A percentile compares a stretch with the other conserved stretches of the same genome.
Conservation (phyloP, 2,329 filamentous ascomycete species). For the Fusarium coffeatum region DNA sequence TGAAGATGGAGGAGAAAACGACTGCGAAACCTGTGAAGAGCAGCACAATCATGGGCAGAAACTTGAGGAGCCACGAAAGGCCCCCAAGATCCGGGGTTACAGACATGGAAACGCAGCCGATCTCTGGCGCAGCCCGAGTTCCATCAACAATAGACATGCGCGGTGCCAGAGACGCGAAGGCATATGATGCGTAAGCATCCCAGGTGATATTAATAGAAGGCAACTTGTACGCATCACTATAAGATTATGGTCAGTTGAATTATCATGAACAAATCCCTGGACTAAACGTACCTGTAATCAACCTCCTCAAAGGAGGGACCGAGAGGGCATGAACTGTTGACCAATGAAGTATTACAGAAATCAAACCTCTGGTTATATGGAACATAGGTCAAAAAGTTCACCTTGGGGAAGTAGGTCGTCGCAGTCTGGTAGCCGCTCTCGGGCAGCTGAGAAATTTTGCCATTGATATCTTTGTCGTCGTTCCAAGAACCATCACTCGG, state of each 20-base stretch:
- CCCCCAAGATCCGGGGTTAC: slow-evolving; percentile 85
- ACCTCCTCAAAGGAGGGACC: slow-evolving; percentile 72
- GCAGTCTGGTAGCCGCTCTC: slow-evolving; percentile 63
- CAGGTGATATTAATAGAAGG: slow-evolving; percentile 80
- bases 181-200: slow-evolving; percentile 83
- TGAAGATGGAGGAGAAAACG: slow-evolving; percentile 84
- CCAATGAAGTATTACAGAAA: slow-evolving; percentile 74
- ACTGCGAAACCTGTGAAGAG: slow-evolving; percentile 85
- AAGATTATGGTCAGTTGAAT: slow-evolving; percentile 15
- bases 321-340: slow-evolving; percentile 78
- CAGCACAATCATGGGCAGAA: slow-evolving; percentile 81
- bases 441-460: slow-evolving; percentile 81
- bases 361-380: slow-evolving; percentile 66
- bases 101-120: slow-evolving; percentile 84
- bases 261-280: background rate
- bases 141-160: slow-evolving; percentile 82
- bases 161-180: slow-evolving; percentile 83
- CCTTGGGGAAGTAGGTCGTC: slow-evolving; percentile 78
- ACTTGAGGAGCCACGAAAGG: slow-evolving; percentile 76
- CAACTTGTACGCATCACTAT: slow-evolving; percentile 59
- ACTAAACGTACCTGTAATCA: slow-evolving; percentile 50
- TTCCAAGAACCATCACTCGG: slow-evolving; percentile 70
- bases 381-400: slow-evolving; percentile 82
- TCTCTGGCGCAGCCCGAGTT: slow-evolving; percentile 68
- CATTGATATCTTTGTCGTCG: slow-evolving; percentile 68